phyloP scores from a whole-genome alignment of 2,329 filamentous ascomycete genomes.

The Stenocarpella maydis region DNA sequence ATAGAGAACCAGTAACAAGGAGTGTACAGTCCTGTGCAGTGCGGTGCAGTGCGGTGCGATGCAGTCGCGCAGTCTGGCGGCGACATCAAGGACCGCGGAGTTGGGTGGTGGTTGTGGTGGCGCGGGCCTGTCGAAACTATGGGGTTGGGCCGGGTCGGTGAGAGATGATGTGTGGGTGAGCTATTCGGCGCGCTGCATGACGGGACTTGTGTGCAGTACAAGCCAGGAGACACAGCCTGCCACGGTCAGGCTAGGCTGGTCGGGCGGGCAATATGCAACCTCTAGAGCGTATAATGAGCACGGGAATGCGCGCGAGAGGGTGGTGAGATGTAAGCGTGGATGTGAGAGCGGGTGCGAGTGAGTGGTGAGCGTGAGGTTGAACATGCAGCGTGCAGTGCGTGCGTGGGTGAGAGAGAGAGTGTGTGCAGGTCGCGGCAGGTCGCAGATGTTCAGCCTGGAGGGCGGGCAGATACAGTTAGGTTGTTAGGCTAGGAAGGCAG shows the following conservation, averaged over 20 bases:
- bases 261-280: slow-evolving; percentile 5
- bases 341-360: slow-evolving; percentile 13
- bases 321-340: neutral
- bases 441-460: slow-evolving; percentile 26
- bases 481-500: neutral
- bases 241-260: no score
- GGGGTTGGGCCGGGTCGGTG: slow-evolving; percentile 7
- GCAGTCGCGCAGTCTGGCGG: slow-evolving; percentile 4
- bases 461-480: neutral
- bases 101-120: neutral
- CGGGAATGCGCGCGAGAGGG: neutral
- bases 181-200: slow-evolving; percentile 23
- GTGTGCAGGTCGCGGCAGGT: slow-evolving; percentile 3
- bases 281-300: neutral
- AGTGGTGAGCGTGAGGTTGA: slow-evolving; percentile 5
- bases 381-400: slow-evolving; percentile 1
- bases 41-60: neutral
- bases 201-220: slow-evolving; percentile 4
- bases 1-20: neutral
- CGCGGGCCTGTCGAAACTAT: slow-evolving; percentile 8
- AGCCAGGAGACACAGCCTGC: no score
- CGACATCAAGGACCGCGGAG: slow-evolving; percentile 19
- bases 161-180: slow-evolving; percentile 4
- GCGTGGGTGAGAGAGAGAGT: neutral
- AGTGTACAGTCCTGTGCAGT: neutral